Evolutionary conservation across 768 basidiomycete species (phyloP).

Genomic region (Boletus insuetus): DNA sequence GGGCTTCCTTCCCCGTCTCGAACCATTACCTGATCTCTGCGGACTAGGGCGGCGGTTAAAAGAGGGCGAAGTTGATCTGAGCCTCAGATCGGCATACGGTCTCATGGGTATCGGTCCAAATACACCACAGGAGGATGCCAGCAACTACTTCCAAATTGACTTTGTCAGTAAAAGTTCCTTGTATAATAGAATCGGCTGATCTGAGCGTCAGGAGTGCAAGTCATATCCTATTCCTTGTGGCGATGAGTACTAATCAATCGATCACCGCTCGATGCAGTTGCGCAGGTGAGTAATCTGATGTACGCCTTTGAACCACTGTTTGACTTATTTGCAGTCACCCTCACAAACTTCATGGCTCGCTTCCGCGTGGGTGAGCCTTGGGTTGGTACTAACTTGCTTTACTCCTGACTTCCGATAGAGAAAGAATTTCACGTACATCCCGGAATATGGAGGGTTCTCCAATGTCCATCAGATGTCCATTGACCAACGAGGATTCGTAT

Average conservation of each 20-base stretch:
- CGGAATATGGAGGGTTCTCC: slow-evolving; percentile 56
- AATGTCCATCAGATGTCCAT: slow-evolving; percentile 50
- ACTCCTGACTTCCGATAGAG: slow-evolving; percentile 35
- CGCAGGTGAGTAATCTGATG: slow-evolving; percentile 19
- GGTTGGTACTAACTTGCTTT: background rate
- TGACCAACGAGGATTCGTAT: slow-evolving; percentile 62
- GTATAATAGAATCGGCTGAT: background rate
- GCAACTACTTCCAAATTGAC: slow-evolving; percentile 57
- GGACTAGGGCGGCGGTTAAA: slow-evolving; percentile 9
- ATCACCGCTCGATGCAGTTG: slow-evolving; percentile 10
- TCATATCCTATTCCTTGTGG: background rate
- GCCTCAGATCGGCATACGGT: slow-evolving; percentile 52
- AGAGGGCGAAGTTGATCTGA: slow-evolving; percentile 45
- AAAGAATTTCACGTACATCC: slow-evolving; percentile 58
- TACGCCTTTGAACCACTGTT: background rate
- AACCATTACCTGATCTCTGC: slow-evolving; percentile 24
- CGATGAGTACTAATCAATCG: background rate
- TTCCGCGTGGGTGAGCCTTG: slow-evolving; percentile 51
- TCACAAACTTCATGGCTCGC: slow-evolving; percentile 63
- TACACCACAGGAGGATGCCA: slow-evolving; percentile 45
- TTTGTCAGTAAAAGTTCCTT: slow-evolving; percentile 17
- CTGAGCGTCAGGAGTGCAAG: slow-evolving; percentile 26
- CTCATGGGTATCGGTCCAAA: slow-evolving; percentile 45
- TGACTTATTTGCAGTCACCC: slow-evolving; percentile 49
- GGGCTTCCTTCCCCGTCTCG: slow-evolving; percentile 41